Evolutionary conservation across 2,329 filamentous ascomycete species (phyloP).

Genomic region (Thielaviopsis euricoi): DNA sequence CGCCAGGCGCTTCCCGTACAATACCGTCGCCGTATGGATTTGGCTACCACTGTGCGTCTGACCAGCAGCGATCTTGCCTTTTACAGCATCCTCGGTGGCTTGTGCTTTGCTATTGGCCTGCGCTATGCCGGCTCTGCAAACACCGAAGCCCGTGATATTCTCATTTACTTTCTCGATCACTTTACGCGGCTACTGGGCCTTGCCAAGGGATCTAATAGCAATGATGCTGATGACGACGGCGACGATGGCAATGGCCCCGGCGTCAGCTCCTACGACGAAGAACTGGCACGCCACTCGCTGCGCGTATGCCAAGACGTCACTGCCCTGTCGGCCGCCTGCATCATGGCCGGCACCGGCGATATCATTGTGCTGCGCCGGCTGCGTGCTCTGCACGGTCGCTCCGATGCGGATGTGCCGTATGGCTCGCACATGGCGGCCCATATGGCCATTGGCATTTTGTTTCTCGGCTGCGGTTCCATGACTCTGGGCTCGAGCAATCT

Average conservation of each 20-base stretch:
- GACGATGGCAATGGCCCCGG: slow-evolving; percentile 16
- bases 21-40: slow-evolving; percentile 42
- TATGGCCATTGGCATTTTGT: slow-evolving; percentile 77
- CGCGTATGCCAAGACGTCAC: slow-evolving; percentile 84
- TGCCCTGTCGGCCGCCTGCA: slow-evolving; percentile 64
- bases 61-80: slow-evolving; percentile 77
- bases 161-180: slow-evolving; percentile 72
- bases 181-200: slow-evolving; percentile 64
- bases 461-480: slow-evolving; percentile 80
- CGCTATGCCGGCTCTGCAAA: slow-evolving; percentile 61
- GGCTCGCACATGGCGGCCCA: slow-evolving; percentile 88
- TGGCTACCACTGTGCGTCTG: slow-evolving; percentile 28
- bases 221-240: too few relatives aligned
- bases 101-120: slow-evolving; percentile 66
- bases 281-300: slow-evolving; percentile 65
- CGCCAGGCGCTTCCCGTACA: slow-evolving; percentile 49
- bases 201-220: too few relatives aligned
- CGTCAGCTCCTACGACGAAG: slow-evolving; percentile 55
- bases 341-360: slow-evolving; percentile 95
- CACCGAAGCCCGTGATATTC: slow-evolving; percentile 55
- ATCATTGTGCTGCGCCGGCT: slow-evolving; percentile 69
- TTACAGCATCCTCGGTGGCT: slow-evolving; percentile 77
- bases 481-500: slow-evolving; percentile 82
- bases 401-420: slow-evolving; percentile 71
- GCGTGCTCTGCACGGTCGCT: slow-evolving; percentile 72